Percentiles rank a stretch among this genome's conserved stretches.
Evolutionary conservation across 2,329 filamentous ascomycete genomes (phyloP).

Genomic region (Chaetomium sp.): DNA sequence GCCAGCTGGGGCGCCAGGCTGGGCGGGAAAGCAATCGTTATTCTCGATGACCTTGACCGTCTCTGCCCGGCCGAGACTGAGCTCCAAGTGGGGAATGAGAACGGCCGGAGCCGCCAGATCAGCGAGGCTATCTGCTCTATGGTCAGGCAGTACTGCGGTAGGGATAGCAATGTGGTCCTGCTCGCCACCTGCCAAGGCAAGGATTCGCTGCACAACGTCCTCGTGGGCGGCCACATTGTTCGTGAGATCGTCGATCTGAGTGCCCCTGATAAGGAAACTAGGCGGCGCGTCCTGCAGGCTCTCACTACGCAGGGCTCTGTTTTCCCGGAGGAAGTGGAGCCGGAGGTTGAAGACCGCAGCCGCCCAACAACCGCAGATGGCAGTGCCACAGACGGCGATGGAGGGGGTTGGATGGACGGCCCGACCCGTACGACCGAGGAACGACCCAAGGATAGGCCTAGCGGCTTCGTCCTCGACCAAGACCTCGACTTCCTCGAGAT

Average conservation of each 20-base stretch:
- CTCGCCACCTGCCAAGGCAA: conserved; percentile 92
- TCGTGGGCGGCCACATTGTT: conserved; percentile 89
- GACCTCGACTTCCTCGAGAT: conserved; percentile 89
- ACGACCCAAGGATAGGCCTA: conserved; percentile 42
- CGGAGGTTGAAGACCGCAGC: conserved; percentile 47
- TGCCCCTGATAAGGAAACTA: conserved; percentile 88
- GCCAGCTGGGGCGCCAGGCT: conserved; percentile 90
- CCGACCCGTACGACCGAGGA: conserved; percentile 58
- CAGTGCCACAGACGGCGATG: conserved; percentile 52
- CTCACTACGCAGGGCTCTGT: conserved; percentile 63
- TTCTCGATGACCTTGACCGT: conserved; percentile 91
- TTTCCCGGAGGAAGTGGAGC: conserved; percentile 43
- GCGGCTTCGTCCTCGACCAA: conserved; percentile 72
- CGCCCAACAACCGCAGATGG: conserved; percentile 61
- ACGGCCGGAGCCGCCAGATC: conserved; percentile 86
- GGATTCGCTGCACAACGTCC: conserved; percentile 85
- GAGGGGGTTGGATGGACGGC: conserved; percentile 74
- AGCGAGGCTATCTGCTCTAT: conserved; percentile 86
- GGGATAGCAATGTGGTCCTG: conserved; percentile 79
- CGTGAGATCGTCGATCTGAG: conserved; percentile 88
- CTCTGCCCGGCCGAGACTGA: conserved; percentile 93
- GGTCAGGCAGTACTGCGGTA: conserved; percentile 79
- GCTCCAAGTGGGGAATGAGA: conserved; percentile 89
- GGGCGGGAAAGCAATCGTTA: conserved; percentile 79
- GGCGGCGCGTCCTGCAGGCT: conserved; percentile 79